Conservation (phyloP, 805 yeast genomes). For the Cyberlindnera saturnus region DNA sequence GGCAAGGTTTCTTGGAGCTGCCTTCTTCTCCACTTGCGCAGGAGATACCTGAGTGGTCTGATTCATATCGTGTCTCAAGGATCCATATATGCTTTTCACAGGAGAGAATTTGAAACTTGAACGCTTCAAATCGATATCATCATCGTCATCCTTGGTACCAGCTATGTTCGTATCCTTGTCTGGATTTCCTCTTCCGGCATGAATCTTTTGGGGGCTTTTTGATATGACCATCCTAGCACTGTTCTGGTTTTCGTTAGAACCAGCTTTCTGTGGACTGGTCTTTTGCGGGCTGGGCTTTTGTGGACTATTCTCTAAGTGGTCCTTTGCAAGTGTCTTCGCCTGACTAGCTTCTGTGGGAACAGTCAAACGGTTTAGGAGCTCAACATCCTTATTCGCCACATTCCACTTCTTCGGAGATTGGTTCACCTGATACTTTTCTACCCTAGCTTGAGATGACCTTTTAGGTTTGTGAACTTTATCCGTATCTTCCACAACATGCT, state of each 20-base stretch:
- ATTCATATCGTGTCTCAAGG: conserved; percentile 21
- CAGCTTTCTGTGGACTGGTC: neutral
- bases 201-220: neutral
- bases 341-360: conserved; percentile 16
- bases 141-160: neutral
- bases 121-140: conserved; percentile 10
- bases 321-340: conserved; percentile 3
- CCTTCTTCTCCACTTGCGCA: conserved; percentile 1
- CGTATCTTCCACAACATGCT: conserved; percentile 4
- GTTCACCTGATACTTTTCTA: neutral
- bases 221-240: neutral
- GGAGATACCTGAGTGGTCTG: conserved; percentile 9
- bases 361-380: conserved; percentile 8
- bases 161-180: neutral
- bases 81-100: conserved; percentile 23
- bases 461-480: conserved; percentile 2
- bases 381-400: neutral
- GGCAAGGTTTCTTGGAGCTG: conserved; percentile 15
- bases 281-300: neutral
- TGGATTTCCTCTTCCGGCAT: neutral
- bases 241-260: too few relatives aligned
- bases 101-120: conserved; percentile 21
- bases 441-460: neutral
- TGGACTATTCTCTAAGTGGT: neutral
- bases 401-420: neutral